Conservation (phyloP, 495 filamentous ascomycete species). For the Penicillium manginii region DNA sequence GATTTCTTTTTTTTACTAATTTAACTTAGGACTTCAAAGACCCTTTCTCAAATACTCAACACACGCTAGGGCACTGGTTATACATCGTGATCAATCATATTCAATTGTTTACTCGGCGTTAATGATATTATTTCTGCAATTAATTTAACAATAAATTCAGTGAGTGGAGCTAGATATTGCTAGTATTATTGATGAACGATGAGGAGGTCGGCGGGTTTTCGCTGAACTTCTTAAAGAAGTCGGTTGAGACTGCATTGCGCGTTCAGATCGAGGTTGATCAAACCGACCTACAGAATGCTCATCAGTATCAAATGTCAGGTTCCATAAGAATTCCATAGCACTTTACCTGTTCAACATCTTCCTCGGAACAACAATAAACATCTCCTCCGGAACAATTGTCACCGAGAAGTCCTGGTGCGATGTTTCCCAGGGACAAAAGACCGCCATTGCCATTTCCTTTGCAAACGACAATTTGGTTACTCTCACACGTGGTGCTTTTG, state of each 20-base stretch:
- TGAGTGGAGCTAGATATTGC: too few relatives aligned
- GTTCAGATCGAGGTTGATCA: constrained; percentile 20
- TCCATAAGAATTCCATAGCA: not conserved
- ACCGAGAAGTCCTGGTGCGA: constrained; percentile 10
- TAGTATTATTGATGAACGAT: too few relatives aligned
- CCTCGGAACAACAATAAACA: constrained; percentile 18
- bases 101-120: too few relatives aligned
- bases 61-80: too few relatives aligned
- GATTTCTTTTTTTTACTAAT: too few relatives aligned
- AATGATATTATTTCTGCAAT: too few relatives aligned
- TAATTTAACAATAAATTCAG: too few relatives aligned
- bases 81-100: too few relatives aligned
- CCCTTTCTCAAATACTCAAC: too few relatives aligned
- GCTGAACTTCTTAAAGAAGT: constrained; percentile 3
- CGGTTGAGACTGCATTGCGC: constrained; percentile 18
- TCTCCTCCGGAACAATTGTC: constrained; percentile 12
- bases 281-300: constrained; percentile 4
- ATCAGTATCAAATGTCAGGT: not conserved
- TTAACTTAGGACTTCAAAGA: too few relatives aligned
- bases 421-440: constrained; percentile 16
- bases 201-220: too few relatives aligned
- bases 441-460: constrained; percentile 10
- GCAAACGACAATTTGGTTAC: constrained; percentile 15
- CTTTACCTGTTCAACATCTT: constrained; percentile 16
- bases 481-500: constrained; percentile 8